A percentile compares a stretch with the other conserved stretches of the same genome.
phyloP scores from a whole-genome alignment of 169 alveolate species.

The Plasmodium fragile region DNA sequence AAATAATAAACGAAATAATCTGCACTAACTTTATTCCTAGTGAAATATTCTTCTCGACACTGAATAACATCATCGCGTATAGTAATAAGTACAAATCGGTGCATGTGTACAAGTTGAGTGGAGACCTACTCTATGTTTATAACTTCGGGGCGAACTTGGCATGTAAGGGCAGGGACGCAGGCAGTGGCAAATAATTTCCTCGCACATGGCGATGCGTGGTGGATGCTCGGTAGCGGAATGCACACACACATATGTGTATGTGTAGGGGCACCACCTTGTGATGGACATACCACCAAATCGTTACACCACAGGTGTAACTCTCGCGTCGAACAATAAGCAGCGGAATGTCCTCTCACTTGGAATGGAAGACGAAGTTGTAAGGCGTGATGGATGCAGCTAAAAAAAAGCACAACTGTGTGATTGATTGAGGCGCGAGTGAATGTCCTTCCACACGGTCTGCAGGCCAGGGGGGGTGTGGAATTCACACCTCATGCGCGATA shows the following conservation, averaged over 20 bases:
- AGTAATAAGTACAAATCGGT: conserved; percentile 22
- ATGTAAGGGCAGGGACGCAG: conserved; percentile 3
- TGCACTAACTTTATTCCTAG: conserved; percentile 28
- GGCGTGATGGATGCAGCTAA: not conserved
- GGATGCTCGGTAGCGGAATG: no score
- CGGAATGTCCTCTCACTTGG: conserved; percentile 17
- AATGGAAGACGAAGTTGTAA: conserved; percentile 28
- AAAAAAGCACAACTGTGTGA: not conserved
- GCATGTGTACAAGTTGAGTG: conserved; percentile 25
- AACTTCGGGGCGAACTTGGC: conserved; percentile 1
- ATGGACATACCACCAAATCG: not conserved
- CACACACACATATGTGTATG: not conserved
- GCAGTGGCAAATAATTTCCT: not conserved
- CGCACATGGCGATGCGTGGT: not conserved
- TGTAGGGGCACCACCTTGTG: not conserved
- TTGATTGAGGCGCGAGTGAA: not conserved
- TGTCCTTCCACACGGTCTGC: not conserved
- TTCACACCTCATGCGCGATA: not conserved
- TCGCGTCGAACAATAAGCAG: not conserved
- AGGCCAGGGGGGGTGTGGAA: not conserved
- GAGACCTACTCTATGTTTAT: conserved; percentile 25
- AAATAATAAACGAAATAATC: not conserved
- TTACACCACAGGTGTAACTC: conserved; percentile 11
- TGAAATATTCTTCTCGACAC: not conserved
- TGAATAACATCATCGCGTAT: not conserved